phyloP scores from a whole-genome alignment of 192 early-diverging fungal species.

The Coemansia sp. region DNA sequence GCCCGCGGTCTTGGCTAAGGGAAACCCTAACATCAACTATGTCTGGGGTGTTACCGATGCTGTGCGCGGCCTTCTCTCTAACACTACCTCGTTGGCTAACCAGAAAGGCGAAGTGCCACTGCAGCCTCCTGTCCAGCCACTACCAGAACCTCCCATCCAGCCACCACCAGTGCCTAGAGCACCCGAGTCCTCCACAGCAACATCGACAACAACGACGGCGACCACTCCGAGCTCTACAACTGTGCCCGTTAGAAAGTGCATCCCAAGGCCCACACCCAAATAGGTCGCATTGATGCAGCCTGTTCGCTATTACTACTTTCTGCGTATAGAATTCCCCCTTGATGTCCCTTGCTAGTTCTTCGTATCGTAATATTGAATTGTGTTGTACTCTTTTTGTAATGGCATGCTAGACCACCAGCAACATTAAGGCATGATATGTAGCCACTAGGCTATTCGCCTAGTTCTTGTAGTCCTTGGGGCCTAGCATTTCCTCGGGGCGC shows the following conservation, averaged over 20 bases:
- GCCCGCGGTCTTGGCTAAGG: slow-evolving; percentile 10
- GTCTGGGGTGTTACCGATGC: slow-evolving; percentile 21
- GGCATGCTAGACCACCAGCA: not conserved
- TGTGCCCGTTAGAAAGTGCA: not conserved
- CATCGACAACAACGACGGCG: not conserved
- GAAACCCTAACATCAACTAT: slow-evolving; percentile 21
- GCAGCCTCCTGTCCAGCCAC: not conserved
- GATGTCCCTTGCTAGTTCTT: not conserved
- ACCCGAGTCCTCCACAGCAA: not conserved
- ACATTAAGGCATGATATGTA: not conserved
- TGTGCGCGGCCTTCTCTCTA: slow-evolving; percentile 5
- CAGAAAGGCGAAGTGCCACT: not conserved
- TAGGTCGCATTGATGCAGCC: not conserved
- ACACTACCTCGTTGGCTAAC: slow-evolving; percentile 16
- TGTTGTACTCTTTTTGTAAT: not conserved
- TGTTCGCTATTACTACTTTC: not conserved
- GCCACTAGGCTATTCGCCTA: not conserved
- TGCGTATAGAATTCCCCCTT: not conserved
- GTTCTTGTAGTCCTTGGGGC: slow-evolving; percentile 57
- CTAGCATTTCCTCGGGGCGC: slow-evolving; percentile 85
- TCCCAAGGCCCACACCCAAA: not conserved
- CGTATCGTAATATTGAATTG: not conserved
- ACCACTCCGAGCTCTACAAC: not conserved
- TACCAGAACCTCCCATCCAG: too few relatives aligned
- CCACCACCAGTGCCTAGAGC: not conserved